Conservation (phyloP, 257 asterid species). For the Solanum arcanum region DNA sequence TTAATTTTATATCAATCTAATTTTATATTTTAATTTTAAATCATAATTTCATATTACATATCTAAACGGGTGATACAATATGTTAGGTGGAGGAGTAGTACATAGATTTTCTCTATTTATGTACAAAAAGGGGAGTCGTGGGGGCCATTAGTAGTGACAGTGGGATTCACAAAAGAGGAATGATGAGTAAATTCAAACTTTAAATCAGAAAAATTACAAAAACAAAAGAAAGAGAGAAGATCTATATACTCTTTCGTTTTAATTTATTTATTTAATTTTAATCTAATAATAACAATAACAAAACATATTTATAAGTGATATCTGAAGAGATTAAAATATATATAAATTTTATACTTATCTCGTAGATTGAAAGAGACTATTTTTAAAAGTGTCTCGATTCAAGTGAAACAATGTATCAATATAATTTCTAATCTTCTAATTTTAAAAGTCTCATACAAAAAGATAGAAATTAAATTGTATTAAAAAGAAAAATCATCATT, state of each 20-base stretch:
- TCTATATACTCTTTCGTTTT: background rate
- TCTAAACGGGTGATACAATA: background rate
- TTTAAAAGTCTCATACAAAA: too few relatives aligned
- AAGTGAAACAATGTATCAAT: too few relatives aligned
- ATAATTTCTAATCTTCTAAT: too few relatives aligned
- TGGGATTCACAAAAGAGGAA: constrained; percentile 13
- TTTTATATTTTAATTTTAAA: too few relatives aligned
- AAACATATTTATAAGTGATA: too few relatives aligned
- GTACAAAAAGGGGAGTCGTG: background rate
- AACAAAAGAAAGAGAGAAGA: background rate
- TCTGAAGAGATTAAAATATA: too few relatives aligned
- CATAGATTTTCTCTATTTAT: background rate
- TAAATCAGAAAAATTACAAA: background rate
- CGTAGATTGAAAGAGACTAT: too few relatives aligned
- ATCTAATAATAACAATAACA: too few relatives aligned
- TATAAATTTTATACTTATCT: too few relatives aligned
- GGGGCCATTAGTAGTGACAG: background rate
- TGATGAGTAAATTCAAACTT: constrained; percentile 11
- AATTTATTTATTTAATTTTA: too few relatives aligned
- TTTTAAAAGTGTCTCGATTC: background rate
- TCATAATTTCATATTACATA: background rate
- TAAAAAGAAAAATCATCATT: background rate
- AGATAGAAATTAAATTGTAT: too few relatives aligned
- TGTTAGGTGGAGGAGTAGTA: background rate
- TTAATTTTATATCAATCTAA: background rate